Percentiles rank a stretch among this genome's conserved stretches.
Evolutionary conservation across 495 filamentous ascomycete genomes (phyloP).

Genomic region (Tricharina praecox): DNA sequence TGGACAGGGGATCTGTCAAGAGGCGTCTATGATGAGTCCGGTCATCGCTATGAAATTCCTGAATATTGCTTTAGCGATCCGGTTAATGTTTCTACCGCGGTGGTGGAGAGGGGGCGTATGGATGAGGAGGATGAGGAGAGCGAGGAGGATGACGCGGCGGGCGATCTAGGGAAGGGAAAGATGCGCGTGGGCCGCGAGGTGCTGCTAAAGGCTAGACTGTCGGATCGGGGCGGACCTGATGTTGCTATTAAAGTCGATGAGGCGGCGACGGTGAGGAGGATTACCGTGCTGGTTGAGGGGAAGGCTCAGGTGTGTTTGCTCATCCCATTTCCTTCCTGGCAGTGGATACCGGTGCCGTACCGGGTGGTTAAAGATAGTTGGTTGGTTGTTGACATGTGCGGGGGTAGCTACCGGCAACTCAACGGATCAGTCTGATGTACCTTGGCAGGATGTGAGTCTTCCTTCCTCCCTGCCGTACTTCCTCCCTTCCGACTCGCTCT

Average conservation of each 20-base stretch:
- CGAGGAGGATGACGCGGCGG: slow-evolving; percentile 36
- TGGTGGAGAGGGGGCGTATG: slow-evolving; percentile 18
- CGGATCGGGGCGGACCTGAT: slow-evolving; percentile 50
- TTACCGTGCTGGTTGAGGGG: slow-evolving; percentile 46
- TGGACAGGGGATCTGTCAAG: slow-evolving; percentile 43
- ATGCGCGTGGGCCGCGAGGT: slow-evolving; percentile 15
- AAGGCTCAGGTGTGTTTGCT: slow-evolving; percentile 46
- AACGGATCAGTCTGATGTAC: slow-evolving; percentile 47
- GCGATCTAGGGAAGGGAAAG: slow-evolving; percentile 50
- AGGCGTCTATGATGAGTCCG: slow-evolving; percentile 63
- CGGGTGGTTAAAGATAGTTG: too few species aligned
- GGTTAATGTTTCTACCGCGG: slow-evolving; percentile 43
- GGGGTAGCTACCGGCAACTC: neutral
- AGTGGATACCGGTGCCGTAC: neutral
- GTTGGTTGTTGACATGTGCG: too few species aligned
- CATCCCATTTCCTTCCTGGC: too few species aligned
- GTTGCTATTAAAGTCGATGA: slow-evolving; percentile 42
- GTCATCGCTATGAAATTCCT: slow-evolving; percentile 59
- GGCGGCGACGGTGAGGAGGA: slow-evolving; percentile 42
- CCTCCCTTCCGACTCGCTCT: too few species aligned
- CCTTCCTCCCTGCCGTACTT: neutral
- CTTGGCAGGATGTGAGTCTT: slow-evolving; percentile 45
- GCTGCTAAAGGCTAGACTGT: slow-evolving; percentile 42
- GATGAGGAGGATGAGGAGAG: too few species aligned
- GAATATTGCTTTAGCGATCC: slow-evolving; percentile 64